Conservation (phyloP, 108 stramenopile genomes). For the Cyclostephanos tholiformis region DNA sequence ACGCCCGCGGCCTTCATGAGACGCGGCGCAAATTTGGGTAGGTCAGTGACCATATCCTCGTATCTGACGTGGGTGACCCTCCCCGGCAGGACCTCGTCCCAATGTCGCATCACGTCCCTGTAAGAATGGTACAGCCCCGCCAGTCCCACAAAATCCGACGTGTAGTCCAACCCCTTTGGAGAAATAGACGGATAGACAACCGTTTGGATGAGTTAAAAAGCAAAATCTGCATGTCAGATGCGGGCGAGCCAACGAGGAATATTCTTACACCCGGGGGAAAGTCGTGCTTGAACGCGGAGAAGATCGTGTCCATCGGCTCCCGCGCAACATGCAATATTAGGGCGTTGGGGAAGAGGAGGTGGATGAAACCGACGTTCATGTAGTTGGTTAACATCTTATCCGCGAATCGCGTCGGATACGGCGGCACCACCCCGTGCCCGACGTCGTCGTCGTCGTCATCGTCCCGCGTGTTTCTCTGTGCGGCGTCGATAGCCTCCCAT, state of each 20-base stretch:
- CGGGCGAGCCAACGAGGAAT: no score
- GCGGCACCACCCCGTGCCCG: not conserved
- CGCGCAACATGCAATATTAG: conserved; percentile 81
- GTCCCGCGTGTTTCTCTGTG: conserved; percentile 20
- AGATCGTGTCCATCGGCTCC: conserved; percentile 86
- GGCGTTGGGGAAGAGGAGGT: conserved; percentile 87
- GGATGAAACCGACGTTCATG: conserved; percentile 86
- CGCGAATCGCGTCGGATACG: conserved; percentile 58
- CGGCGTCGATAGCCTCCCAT: conserved; percentile 63
- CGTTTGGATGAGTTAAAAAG: no score
- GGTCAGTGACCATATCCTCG: conserved; percentile 83
- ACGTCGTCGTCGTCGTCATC: conserved; percentile 33
- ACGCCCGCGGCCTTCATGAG: conserved; percentile 60
- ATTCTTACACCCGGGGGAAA: conserved; percentile 59
- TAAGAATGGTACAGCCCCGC: conserved; percentile 76
- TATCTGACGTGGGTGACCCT: conserved; percentile 84
- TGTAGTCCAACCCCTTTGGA: conserved; percentile 67
- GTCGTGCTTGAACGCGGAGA: conserved; percentile 85
- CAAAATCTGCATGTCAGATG: no score
- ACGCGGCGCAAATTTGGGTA: conserved; percentile 61
- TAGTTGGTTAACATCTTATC: conserved; percentile 93
- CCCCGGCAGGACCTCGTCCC: conserved; percentile 67
- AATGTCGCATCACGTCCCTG: conserved; percentile 84
- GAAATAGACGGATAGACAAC: no score
- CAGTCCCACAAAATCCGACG: conserved; percentile 63